Conservation (phyloP, 2,329 filamentous ascomycete species). For the Cordyceps farinosa region DNA sequence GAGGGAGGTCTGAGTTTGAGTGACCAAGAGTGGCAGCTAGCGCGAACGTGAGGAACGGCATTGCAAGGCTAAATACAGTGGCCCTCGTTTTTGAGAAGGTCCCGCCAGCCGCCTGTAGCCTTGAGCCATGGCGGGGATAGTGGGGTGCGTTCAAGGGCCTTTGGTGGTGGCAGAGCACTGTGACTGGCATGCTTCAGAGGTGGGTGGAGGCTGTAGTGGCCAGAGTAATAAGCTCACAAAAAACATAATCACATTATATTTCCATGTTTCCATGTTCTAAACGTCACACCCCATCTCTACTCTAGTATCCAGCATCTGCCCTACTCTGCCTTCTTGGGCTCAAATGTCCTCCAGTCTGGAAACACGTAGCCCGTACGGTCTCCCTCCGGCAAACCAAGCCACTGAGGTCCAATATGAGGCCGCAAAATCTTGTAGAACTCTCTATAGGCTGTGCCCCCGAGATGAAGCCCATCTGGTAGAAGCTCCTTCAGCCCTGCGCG, state of each 20-base stretch:
- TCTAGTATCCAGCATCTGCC: not conserved
- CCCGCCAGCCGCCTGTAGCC: slow-evolving; percentile 1
- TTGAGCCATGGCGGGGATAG: not conserved
- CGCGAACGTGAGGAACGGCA: slow-evolving; percentile 1
- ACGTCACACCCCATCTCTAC: not conserved
- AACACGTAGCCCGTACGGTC: slow-evolving; percentile 41
- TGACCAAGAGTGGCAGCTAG: slow-evolving; percentile 3
- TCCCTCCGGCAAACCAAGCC: slow-evolving; percentile 33
- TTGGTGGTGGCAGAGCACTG: not conserved
- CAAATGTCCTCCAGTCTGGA: slow-evolving; percentile 45
- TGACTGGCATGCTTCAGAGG: not conserved
- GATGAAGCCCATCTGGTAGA: slow-evolving; percentile 56
- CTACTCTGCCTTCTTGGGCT: slow-evolving; percentile 6
- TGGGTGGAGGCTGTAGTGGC: not conserved
- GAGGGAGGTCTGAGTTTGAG: slow-evolving; percentile 7
- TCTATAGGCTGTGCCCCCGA: slow-evolving; percentile 51
- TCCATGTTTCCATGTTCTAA: not conserved
- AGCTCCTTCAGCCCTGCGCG: slow-evolving; percentile 49
- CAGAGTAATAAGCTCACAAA: not conserved
- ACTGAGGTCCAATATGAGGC: slow-evolving; percentile 47
- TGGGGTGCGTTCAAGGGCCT: too few species aligned
- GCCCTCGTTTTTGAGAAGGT: not conserved
- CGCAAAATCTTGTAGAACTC: slow-evolving; percentile 48
- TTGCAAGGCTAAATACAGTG: not conserved
- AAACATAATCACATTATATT: not conserved